Base-by-base conservation (phyloP, 768 basidiomycete species). In the Tylopilus felleus region DNA sequence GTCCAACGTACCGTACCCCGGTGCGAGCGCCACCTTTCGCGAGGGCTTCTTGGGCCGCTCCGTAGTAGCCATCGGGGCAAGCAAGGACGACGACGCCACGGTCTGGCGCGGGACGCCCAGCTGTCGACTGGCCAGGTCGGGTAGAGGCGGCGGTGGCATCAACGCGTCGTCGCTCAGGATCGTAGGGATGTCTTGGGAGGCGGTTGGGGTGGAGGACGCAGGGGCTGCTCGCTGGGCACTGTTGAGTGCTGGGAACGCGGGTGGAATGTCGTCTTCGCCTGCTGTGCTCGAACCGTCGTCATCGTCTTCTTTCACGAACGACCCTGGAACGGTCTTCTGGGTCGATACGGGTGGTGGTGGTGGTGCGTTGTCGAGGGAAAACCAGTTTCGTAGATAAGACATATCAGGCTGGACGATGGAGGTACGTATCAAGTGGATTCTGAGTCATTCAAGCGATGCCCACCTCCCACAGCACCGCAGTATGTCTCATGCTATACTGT, bases 1-100 rank as follows among this genome's bases (percentile, higher is more conserved):
- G 71, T 99, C 97, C 27, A 99, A 71, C 10, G 93, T 84, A 57
- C 91, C 89, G 69, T 88, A 88, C 7, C 97, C 97, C 2, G 96
- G 95, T 12, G 90, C 85, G 5, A 99, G 80, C 5, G 85, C 90
- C 1, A 97, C 93, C 73, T 95, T 98, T 61, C 77, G 83, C 63
- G 84, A 87, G 7, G 78, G 74, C 54, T 80, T 81, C 16, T 71
- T 64, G 0, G 85, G 84, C 1, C 75, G 74, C 59, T 80, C 80
- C 8, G 81, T 85, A 16, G 89, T 88, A 9, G 79, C 76, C n/a
- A 80, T 75, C 1, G 86, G 86, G 8, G 80, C 74, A 3, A 79
- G 73, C 3, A 90, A 73, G 1, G 79, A 69, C 1, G 66, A 74
- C n/a, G 76, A 74, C 14, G 72, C 53, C 16, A 71, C 51, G 13